Base-by-base conservation (phyloP, 1,284 basidiomycete species). In the Ganoderma resinaceum region DNA sequence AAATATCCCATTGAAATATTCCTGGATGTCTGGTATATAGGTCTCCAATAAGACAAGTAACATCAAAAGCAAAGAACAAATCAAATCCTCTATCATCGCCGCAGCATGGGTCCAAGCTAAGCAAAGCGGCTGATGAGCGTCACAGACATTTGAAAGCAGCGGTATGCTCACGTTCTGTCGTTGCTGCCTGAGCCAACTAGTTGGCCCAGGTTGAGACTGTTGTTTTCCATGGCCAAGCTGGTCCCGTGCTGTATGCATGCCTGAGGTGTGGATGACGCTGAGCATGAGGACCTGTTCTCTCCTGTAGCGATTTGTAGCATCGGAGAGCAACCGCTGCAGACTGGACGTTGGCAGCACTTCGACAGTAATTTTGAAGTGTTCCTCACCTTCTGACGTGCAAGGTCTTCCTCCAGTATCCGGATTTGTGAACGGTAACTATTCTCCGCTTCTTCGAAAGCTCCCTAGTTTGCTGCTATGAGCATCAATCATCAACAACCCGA, bases 201-300 rank as follows among this genome's bases (percentile, higher is more conserved):
- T 82, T 4, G 86, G 83, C n/a, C 77, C 77, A 14, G 81, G 80
- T n/a, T 82, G 82, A 49, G 79, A 80, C 65, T 82, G 81, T 35
- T 82, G 81, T 61, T 83, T 80, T 61, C 81, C 81, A 46, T 75
- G 76, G 20, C 79, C 77, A 20, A 87, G 80, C 63, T 85, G 82
- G 57, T 84, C 86, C 69, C 92, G 86, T 55, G 88, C 82, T 18
- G 83, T 86, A 57, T 86, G 83, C 84, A 93, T 89, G 3, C 93
- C 92, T 49, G 88, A 80, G 53, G 83, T 84, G 77, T 95, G 94
- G 72, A 95, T 84, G 12, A 89, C 88, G 62, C 90, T 86, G 29
- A 95, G 82, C 89, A 97, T 92, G 65, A 95, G 84, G 73, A 91
- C 88, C 72, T 95, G 93, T 78, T 97, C 95, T 62, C 86, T 84